These are phyloP conservation scores for Themeda triandra DNA, from an alignment of 176 grass and related monocot genomes.

Conservation along the genomic window DNA sequence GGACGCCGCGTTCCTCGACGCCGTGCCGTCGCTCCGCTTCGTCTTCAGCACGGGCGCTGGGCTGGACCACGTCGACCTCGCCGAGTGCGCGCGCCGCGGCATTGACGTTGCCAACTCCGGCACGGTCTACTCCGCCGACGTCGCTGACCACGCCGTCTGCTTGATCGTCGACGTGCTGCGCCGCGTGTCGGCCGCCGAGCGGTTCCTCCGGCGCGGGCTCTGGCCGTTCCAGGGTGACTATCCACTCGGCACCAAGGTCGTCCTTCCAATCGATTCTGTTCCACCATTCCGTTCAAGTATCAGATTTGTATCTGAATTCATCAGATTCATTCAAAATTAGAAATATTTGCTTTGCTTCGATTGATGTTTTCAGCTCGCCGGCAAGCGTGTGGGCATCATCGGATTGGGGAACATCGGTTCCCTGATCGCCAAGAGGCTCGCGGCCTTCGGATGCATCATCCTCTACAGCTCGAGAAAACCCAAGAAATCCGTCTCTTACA, in stretches of 20 bases:
- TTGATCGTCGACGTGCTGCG: constrained; percentile 22
- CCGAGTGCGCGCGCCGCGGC: constrained; percentile 44
- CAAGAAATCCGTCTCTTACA: neutral
- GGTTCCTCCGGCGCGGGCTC: constrained; percentile 18
- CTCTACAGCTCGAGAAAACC: neutral
- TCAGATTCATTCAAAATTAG: no score
- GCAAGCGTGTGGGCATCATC: constrained; percentile 11
- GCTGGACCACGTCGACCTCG: constrained; percentile 46
- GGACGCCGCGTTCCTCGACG: constrained; percentile 8
- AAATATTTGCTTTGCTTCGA: no score
- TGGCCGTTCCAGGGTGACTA: neutral
- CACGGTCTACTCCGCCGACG: constrained; percentile 17
- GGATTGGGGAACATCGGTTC: neutral
- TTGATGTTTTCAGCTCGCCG: neutral
- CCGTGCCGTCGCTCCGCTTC: constrained; percentile 25
- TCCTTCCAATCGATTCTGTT: no score
- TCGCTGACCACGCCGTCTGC: constrained; percentile 32
- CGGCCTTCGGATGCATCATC: neutral
- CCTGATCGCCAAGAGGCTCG: neutral
- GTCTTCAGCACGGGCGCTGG: constrained; percentile 37
- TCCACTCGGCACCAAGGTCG: no score
- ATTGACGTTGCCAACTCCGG: constrained; percentile 23
- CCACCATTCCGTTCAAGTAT: no score
- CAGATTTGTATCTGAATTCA: no score
- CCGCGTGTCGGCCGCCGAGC: neutral